Base-by-base conservation (phyloP, 1,284 basidiomycete genomes). In the Phlebopus sp. region DNA sequence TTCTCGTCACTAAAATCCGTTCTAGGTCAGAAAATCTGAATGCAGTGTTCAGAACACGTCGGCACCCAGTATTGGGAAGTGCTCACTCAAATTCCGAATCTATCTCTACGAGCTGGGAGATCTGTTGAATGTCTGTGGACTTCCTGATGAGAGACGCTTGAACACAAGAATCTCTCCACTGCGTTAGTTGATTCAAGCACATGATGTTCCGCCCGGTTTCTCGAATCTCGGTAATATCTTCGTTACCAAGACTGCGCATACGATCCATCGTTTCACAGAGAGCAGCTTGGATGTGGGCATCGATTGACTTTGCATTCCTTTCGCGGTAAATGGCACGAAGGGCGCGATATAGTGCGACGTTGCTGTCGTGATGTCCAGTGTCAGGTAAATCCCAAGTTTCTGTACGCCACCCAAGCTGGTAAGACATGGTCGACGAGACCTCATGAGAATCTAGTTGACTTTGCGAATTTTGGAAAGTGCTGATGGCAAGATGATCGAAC, bases 331-430 rank as follows among this genome's bases (percentile, higher is more conserved):
- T 71, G 0, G 90, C 82, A 25, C 87, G 81, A 19, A 99, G 73
- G 10, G 90, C 84, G 19, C 78, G 72, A 67, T 95, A 97, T 3
- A 97, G 69, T 1, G 84, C 71, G 13, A 78, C 72, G n/a, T 78
- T 81, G 5, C 79, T 66, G 19, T 73, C 71, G 11, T 71, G 67
- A 2, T 67, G 67, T 9, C 68, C 55, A 13, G 71, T 69, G 43
- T 90, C 78, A 0, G 95, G 92, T 10, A 97, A 72, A 63, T 98
- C 93, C 95, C 96, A 98, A 1, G 84, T 85, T 47, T 88, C 86
- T 1, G 92, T 92, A 32, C 92, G 78, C 94, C 94, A 97, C 5
- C 88, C 93, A 1, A 95, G 72, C 37, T 84, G 79, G 64, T 92
- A 92, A 31, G 77, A 81, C 64, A 90, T 76, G 13, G 71, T 69